Evolutionary conservation across 73 alveolate species (phyloP).

Genomic region (Blepharisma japonicum): DNA sequence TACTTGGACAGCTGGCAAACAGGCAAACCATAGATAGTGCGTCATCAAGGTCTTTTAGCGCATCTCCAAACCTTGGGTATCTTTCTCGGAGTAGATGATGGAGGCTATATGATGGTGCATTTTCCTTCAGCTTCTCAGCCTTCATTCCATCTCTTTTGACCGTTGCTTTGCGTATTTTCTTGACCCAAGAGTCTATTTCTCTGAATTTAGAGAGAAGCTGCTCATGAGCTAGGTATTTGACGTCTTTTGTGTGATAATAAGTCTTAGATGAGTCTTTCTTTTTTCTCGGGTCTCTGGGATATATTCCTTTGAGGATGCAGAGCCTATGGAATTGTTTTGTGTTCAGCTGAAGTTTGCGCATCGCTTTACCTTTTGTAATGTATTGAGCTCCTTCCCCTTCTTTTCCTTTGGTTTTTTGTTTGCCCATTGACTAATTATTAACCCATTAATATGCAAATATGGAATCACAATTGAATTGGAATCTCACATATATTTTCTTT

Average conservation of each 20-base stretch:
- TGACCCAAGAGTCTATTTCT: constrained; percentile 69
- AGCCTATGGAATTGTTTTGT: constrained; percentile 88
- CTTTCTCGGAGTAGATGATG: constrained; percentile 96
- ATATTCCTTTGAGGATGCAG: constrained; percentile 97
- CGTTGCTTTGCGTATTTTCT: constrained; percentile 66
- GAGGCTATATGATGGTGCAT: constrained; percentile 86
- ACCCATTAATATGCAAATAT: too few relatives aligned
- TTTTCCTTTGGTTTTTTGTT: constrained; percentile 68
- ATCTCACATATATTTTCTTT: too few relatives aligned
- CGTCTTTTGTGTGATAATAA: constrained; percentile 94
- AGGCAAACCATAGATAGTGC: constrained; percentile 94
- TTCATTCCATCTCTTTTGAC: constrained; percentile 61
- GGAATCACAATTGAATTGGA: too few relatives aligned
- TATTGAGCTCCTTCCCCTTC: constrained; percentile 74
- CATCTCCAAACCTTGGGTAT: constrained; percentile 98
- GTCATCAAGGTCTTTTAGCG: constrained; percentile 98
- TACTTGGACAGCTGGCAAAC: constrained; percentile 93
- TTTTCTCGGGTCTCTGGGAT: constrained; percentile 98
- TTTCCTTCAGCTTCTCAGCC: constrained; percentile 59
- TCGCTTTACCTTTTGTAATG: constrained; percentile 89
- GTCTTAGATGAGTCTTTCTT: constrained; percentile 96
- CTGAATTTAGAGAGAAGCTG: constrained; percentile 67
- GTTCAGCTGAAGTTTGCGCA: constrained; percentile 81
- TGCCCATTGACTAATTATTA: constrained; percentile 57
- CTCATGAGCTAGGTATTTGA: constrained; percentile 87